Conservation (phyloP, 75 land plant genomes). For the Cupressus sempervirens region DNA sequence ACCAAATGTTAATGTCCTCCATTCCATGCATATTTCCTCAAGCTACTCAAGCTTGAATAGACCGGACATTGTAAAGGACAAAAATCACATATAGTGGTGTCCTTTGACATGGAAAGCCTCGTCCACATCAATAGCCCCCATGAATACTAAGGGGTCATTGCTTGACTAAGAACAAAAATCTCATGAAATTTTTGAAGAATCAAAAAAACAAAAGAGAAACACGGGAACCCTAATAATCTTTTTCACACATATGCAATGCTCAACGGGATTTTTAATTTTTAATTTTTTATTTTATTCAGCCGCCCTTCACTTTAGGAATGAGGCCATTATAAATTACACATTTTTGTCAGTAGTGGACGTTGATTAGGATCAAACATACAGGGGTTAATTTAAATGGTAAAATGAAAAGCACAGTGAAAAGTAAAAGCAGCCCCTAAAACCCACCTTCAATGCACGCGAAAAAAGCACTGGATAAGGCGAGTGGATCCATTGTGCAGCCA, state of each 20-base stretch:
- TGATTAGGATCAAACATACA: not conserved
- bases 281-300: not conserved
- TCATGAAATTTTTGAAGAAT: not conserved
- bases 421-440: not conserved
- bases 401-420: not conserved
- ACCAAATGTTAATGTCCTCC: too few relatives aligned
- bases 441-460: not conserved
- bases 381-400: not conserved
- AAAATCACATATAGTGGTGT: not conserved
- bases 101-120: not conserved
- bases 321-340: not conserved
- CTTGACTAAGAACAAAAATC: not conserved
- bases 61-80: not conserved
- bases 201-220: not conserved
- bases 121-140: not conserved
- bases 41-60: not conserved
- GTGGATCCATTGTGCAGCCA: conserved; percentile 1
- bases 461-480: conserved; percentile 6
- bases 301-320: not conserved
- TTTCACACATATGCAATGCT: not conserved
- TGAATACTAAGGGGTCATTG: not conserved
- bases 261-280: not conserved
- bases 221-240: not conserved
- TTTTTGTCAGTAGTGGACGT: not conserved
- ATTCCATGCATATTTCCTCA: not conserved